phyloP scores from a whole-genome alignment of 2,329 filamentous ascomycete genomes.

The Endothia cerciana region DNA sequence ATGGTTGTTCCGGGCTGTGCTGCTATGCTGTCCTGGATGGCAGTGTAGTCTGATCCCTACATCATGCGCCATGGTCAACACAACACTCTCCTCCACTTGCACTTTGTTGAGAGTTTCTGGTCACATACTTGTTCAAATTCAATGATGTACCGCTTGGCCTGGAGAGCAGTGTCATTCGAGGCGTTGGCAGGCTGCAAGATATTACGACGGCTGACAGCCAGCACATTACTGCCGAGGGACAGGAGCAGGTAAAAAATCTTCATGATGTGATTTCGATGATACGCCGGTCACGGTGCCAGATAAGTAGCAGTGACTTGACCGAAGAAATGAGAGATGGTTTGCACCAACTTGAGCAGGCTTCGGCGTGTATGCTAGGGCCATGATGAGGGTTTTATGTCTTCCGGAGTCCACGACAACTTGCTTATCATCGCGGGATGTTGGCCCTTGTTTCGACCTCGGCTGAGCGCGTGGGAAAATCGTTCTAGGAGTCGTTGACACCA shows the following conservation, averaged over 20 bases:
- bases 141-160: constrained; percentile 17
- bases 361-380: not conserved
- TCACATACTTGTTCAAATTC: constrained; percentile 14
- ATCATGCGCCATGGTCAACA: not conserved
- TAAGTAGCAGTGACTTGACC: not conserved
- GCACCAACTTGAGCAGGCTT: not conserved
- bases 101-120: not conserved
- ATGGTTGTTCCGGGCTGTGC: constrained; percentile 17
- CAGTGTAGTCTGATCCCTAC: constrained; percentile 16
- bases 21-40: constrained; percentile 13
- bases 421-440: not conserved
- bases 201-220: constrained; percentile 1
- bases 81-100: not conserved
- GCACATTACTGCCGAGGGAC: constrained; percentile 10
- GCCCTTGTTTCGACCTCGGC: not conserved
- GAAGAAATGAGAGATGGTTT: too few relatives aligned
- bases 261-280: not conserved
- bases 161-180: constrained; percentile 13
- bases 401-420: not conserved
- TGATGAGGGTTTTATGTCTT: not conserved
- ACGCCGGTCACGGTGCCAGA: too few relatives aligned
- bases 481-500: constrained; percentile 5
- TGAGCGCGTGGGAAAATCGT: not conserved
- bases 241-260: not conserved
- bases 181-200: constrained; percentile 9